Base-by-base conservation (phyloP, 2,329 filamentous ascomycete genomes). In the Aureobasidium sp. region DNA sequence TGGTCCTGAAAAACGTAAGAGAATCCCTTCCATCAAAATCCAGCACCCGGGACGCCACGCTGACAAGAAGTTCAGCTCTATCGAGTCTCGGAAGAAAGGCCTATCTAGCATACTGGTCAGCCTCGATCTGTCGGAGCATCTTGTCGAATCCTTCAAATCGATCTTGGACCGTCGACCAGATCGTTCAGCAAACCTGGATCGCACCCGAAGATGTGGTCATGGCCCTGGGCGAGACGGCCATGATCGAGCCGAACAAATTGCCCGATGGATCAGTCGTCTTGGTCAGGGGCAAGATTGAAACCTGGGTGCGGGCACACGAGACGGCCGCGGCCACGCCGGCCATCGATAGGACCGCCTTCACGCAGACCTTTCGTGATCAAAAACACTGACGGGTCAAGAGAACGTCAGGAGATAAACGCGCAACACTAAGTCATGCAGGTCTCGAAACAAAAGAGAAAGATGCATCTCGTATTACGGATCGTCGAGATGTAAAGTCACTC, bases 61-160 rank as follows among this genome's bases (percentile, higher is more conserved):
- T 59, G 54, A 59, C 44, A 14, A 29, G 8, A 17, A 19, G 14
- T n/a, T 63, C 63, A 77, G 75, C 93, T 11, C 86, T 97, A 48
- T 94, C 89, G 22, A 89, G 93, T 64, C 81, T 96, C 52, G 93
- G 93, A 1, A 84, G 85, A 67, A 88, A 85, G 69, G 91, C 91
- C 3, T 97, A 97, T 75, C 81, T 82, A 67, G 82, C 89, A 6
- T 97, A 89, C 75, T 97, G 93, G 93, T 86, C 87, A 1, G 86
- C 88, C 47, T 90, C 94, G 67, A 86, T 97, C 64, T 87, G 87
- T 6, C 81, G 90, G n/a, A 89, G 76, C 61, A 73, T 86, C 29
- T 71, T 82, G n/a, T 65, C 71, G 9, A 73, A 73, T 49, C 74
- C 72, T 5, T 70, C 74, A 14, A 81, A 77, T 67, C 79, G 79